These are phyloP conservation scores for Vaucheria bursata DNA, from an alignment of 352 stramenopile species.

Conservation along the genomic window DNA sequence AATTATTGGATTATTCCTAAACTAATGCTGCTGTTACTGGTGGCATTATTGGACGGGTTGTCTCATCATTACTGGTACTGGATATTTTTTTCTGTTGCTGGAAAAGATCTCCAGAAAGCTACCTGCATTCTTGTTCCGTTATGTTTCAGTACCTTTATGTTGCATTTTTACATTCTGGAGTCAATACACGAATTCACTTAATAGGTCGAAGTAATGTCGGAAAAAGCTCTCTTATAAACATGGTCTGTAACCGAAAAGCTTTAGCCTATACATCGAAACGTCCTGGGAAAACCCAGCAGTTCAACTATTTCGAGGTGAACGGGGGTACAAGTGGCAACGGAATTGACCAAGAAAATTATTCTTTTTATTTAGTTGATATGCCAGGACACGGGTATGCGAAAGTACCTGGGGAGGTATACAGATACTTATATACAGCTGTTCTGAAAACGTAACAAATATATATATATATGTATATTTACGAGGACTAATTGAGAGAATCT, in stretches of 20 bases:
- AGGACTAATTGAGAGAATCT: too few relatives aligned
- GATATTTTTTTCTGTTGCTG: background rate
- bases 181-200: too few relatives aligned
- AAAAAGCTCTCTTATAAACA: conserved; percentile 49
- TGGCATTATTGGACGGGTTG: too few relatives aligned
- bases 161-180: background rate
- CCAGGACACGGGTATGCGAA: conserved; percentile 67
- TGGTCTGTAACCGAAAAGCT: conserved; percentile 50
- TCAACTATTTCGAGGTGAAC: conserved; percentile 73
- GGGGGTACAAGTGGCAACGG: background rate
- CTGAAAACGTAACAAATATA: conserved; percentile 4
- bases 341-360: conserved; percentile 59
- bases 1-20: too few relatives aligned
- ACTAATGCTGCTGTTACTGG: too few relatives aligned
- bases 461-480: too few relatives aligned
- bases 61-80: too few relatives aligned
- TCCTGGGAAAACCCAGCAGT: conserved; percentile 70
- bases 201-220: conserved; percentile 48
- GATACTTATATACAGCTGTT: background rate
- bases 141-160: background rate
- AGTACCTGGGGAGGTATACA: conserved; percentile 53
- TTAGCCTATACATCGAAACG: conserved; percentile 67
- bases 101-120: background rate
- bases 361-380: conserved; percentile 69
- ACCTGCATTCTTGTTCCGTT: background rate